phyloP scores from a whole-genome alignment of 805 yeast species.

The Kluyveromyces nonfermentans region DNA sequence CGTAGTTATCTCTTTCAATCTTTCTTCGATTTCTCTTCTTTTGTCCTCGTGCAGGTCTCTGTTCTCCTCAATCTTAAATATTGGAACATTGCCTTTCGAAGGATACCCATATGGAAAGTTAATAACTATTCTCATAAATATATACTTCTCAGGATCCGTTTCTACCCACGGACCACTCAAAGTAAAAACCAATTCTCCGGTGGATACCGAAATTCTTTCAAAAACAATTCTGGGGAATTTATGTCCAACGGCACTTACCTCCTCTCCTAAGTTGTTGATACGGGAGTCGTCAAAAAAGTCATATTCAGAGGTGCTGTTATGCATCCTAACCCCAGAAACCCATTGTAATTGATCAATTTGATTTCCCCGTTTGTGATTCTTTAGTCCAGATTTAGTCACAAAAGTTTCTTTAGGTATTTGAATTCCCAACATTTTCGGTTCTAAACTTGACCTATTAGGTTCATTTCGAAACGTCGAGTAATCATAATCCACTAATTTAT shows the following conservation, averaged over 20 bases:
- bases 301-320: constrained; percentile 29
- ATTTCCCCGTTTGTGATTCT: constrained; percentile 18
- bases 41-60: constrained; percentile 49
- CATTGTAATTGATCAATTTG: constrained; percentile 69
- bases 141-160: constrained; percentile 30
- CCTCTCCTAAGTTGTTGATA: constrained; percentile 77
- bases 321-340: constrained; percentile 84
- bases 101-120: constrained; percentile 73
- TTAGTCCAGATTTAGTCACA: constrained; percentile 32
- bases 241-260: constrained; percentile 78
- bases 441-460: constrained; percentile 27
- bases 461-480: constrained; percentile 45
- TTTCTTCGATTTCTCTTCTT: constrained; percentile 40
- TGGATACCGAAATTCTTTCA: constrained; percentile 80
- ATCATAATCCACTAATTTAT: constrained; percentile 34
- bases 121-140: constrained; percentile 64
- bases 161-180: constrained; percentile 69
- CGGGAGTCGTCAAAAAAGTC: constrained; percentile 28
- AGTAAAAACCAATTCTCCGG: constrained; percentile 72
- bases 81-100: constrained; percentile 37
- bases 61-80: constrained; percentile 67
- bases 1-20: constrained; percentile 45
- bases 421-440: constrained; percentile 26
- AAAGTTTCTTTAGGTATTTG: constrained; percentile 26
- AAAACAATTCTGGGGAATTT: constrained; percentile 80